Evolutionary conservation across 2,329 filamentous ascomycete species (phyloP).

Genomic region (Annulohypoxylon truncatum): DNA sequence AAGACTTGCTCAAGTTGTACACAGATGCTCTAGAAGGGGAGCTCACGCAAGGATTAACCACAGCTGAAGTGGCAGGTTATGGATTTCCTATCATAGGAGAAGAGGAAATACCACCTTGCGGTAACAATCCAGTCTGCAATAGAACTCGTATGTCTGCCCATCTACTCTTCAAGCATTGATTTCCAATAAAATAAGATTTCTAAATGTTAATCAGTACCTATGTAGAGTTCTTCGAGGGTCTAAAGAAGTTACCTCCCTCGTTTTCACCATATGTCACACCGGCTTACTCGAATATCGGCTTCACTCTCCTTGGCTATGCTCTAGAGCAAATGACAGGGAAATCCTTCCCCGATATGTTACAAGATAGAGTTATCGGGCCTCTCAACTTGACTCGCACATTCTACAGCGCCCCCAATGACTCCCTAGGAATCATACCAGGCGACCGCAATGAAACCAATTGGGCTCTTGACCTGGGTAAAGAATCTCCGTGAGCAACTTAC

Average conservation of each 20-base stretch:
- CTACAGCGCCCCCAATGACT: slow-evolving; percentile 47
- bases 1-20: neutral
- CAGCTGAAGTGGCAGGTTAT: slow-evolving; percentile 33
- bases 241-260: slow-evolving; percentile 48
- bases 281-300: slow-evolving; percentile 55
- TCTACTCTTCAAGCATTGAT: slow-evolving; percentile 13
- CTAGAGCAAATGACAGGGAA: slow-evolving; percentile 52
- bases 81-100: slow-evolving; percentile 47
- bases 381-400: slow-evolving; percentile 51
- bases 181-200: neutral
- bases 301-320: slow-evolving; percentile 53
- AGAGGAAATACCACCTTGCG: slow-evolving; percentile 49
- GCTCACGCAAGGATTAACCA: slow-evolving; percentile 39
- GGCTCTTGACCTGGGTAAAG: slow-evolving; percentile 49
- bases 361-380: slow-evolving; percentile 49
- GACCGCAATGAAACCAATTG: slow-evolving; percentile 48
- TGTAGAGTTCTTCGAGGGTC: slow-evolving; percentile 48
- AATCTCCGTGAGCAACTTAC: slow-evolving; percentile 45
- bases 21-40: slow-evolving; percentile 43
- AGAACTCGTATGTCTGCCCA: slow-evolving; percentile 41
- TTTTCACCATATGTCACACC: slow-evolving; percentile 52
- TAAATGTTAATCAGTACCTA: slow-evolving; percentile 1
- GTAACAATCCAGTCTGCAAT: slow-evolving; percentile 47
- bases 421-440: slow-evolving; percentile 52
- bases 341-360: slow-evolving; percentile 48